phyloP scores from a whole-genome alignment of 805 yeast species.

The Sporopachydermia lactativora region DNA sequence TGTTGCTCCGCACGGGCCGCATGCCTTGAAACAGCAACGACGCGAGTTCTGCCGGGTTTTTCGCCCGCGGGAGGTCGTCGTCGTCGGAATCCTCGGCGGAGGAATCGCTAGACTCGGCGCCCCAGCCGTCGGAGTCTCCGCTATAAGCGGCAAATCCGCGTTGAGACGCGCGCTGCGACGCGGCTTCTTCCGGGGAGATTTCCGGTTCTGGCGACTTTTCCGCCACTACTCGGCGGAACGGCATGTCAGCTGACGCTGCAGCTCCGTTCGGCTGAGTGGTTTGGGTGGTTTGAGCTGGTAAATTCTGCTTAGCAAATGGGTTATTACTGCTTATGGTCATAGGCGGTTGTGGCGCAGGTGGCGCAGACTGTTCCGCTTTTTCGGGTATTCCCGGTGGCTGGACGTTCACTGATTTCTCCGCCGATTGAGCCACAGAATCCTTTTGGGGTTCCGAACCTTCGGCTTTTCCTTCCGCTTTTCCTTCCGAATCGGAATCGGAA shows the following conservation, averaged over 20 bases:
- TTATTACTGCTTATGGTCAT: neutral
- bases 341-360: conserved; percentile 8
- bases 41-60: conserved; percentile 26
- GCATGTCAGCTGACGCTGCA: neutral
- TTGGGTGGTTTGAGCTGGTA: no score
- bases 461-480: no score
- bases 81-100: conserved; percentile 13
- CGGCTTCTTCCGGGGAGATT: conserved; percentile 13
- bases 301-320: conserved; percentile 7
- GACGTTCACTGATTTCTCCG: neutral
- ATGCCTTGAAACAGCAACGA: conserved; percentile 27
- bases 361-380: conserved; percentile 4
- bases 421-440: no score
- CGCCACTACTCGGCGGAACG: neutral
- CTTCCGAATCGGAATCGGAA: conserved; percentile 26
- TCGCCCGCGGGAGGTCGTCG: conserved; percentile 17
- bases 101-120: conserved; percentile 8
- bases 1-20: conserved; percentile 14
- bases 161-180: conserved; percentile 19
- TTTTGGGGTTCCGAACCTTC: conserved; percentile 19
- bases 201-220: conserved; percentile 4
- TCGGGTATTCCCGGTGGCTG: conserved; percentile 2
- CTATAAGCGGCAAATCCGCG: conserved; percentile 19
- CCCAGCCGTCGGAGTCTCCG: conserved; percentile 19
- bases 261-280: conserved; percentile 1